Conservation (phyloP, 2,329 filamentous ascomycete species). For the Rosellinia necatrix region DNA sequence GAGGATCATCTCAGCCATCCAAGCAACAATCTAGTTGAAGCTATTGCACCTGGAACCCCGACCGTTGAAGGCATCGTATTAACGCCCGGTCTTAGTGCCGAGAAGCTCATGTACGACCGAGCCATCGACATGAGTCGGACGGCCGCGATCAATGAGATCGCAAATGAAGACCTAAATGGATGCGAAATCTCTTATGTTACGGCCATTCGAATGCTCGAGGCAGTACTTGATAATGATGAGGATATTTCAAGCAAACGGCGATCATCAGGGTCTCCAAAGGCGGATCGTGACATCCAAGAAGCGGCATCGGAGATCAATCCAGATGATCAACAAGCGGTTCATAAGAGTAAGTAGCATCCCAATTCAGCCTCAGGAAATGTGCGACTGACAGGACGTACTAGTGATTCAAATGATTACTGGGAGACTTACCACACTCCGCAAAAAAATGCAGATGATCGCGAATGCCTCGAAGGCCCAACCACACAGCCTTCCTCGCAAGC, state of each 20-base stretch:
- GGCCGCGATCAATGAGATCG: conserved; percentile 93
- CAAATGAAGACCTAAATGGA: conserved; percentile 82
- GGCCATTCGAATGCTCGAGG: conserved; percentile 92
- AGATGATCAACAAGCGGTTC: conserved; percentile 74
- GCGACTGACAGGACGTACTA: conserved; percentile 43
- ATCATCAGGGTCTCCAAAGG: conserved; percentile 46
- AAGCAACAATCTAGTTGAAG: conserved; percentile 70
- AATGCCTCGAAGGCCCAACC: conserved; percentile 59
- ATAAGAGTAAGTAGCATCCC: conserved; percentile 65
- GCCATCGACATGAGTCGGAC: conserved; percentile 95
- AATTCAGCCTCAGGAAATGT: conserved; percentile 25
- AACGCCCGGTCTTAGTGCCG: conserved; percentile 87
- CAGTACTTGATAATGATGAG: conserved; percentile 84
- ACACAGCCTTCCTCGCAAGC: conserved; percentile 50
- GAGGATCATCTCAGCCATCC: conserved; percentile 86
- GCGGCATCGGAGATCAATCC: conserved; percentile 59
- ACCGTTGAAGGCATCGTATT: conserved; percentile 80
- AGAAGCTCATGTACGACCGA: conserved; percentile 97
- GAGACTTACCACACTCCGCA: conserved; percentile 60
- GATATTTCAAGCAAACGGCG: conserved; percentile 50
- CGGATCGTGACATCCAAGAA: conserved; percentile 51
- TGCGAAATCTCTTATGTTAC: conserved; percentile 94
- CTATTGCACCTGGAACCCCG: conserved; percentile 61
- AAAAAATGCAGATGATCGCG: conserved; percentile 65
- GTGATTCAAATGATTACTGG: conserved; percentile 67